Base-by-base conservation (phyloP, 768 basidiomycete species). In the Tephrocybe rancida region DNA sequence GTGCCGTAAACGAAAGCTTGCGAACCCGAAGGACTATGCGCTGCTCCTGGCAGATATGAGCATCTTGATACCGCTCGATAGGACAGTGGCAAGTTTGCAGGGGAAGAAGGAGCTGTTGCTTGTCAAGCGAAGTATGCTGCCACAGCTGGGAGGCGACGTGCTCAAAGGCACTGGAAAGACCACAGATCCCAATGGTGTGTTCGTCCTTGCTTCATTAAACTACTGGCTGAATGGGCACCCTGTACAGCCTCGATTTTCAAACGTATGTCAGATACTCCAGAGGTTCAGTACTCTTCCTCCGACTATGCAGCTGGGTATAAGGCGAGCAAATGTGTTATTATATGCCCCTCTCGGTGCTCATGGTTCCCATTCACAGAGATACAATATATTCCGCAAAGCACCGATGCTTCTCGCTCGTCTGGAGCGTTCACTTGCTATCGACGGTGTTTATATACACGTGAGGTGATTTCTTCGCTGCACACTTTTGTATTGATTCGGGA, bases 81-180 rank as follows among this genome's bases (percentile, higher is more conserved):
- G 95, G 18, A 98, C 97, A 0, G 96, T 98, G n/a, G 93, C 92
- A 30, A 94, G 92, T 72, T 73, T 98, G 63, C 89, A 92, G 67
- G 95, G 93, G 5, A 90, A 89, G 63, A 79, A 84, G 11, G 90
- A 95, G 60, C 76, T 98, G 16, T 80, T 88, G 10, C 77, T 98
- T 11, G 86, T 95, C 50, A 89, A 88, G 70, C 77, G 84, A 61
- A 86, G 81, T 52, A 88, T 87, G 81, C 74, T 96, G 2, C 84
- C 84, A 10, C 78, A 82, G 43, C 79, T 92, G 64, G 88, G 86
- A 14, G 80, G 86, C 29, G 83, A 88, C 52, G 81, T 86, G 24
- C 79, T 84, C 56, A 85, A 83, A 54, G 82, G 84, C 37, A 74
- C 82, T 21, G 83, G 79, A 26, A 77, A 82, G 64, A 90, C 90